A percentile compares a stretch with the other conserved stretches of the same genome.
Conservation (phyloP, 2,329 filamentous ascomycete species). For the Pseudogymnoascus sp. region DNA sequence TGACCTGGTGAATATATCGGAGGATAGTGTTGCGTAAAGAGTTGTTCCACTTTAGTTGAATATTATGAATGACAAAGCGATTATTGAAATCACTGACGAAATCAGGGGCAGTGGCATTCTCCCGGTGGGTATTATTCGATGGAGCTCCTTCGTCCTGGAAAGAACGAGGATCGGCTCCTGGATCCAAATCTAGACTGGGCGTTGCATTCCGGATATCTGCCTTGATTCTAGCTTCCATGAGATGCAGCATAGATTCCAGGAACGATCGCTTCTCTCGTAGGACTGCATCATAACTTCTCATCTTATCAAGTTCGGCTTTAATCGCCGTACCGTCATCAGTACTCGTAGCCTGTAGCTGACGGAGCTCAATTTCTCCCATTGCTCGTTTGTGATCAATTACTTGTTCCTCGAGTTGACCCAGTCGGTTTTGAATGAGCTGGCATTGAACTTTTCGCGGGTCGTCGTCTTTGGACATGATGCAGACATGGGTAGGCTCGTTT, state of each 20-base stretch:
- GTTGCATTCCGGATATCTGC: slow-evolving; percentile 22
- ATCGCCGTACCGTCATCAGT: slow-evolving; percentile 41
- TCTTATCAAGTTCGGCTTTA: slow-evolving; percentile 52
- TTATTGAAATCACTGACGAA: slow-evolving; percentile 96
- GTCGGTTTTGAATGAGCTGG: slow-evolving; percentile 71
- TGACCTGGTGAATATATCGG: slow-evolving; percentile 94
- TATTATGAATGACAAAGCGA: slow-evolving; percentile 94
- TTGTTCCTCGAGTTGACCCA: slow-evolving; percentile 71
- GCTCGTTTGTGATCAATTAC: slow-evolving; percentile 65
- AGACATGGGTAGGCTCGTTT: slow-evolving; percentile 85
- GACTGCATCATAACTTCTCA: slow-evolving; percentile 46
- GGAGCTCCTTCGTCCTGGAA: slow-evolving; percentile 44
- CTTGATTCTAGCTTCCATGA: slow-evolving; percentile 26
- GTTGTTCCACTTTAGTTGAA: slow-evolving; percentile 98
- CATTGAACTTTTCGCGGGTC: slow-evolving; percentile 85
- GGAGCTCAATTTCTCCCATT: slow-evolving; percentile 69
- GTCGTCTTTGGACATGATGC: slow-evolving; percentile 85
- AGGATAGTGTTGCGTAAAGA: slow-evolving; percentile 90
- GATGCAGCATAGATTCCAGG: slow-evolving; percentile 44
- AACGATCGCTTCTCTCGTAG: slow-evolving; percentile 51
- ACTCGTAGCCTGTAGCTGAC: slow-evolving; percentile 35
- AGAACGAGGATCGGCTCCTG: slow-evolving; percentile 30
- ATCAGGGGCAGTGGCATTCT: slow-evolving; percentile 65
- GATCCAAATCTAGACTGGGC: slow-evolving; percentile 28
- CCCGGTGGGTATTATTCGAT: slow-evolving; percentile 43